Conservation (phyloP, 1,139 yeast genomes). For the Entelexis paramagnoliae region DNA sequence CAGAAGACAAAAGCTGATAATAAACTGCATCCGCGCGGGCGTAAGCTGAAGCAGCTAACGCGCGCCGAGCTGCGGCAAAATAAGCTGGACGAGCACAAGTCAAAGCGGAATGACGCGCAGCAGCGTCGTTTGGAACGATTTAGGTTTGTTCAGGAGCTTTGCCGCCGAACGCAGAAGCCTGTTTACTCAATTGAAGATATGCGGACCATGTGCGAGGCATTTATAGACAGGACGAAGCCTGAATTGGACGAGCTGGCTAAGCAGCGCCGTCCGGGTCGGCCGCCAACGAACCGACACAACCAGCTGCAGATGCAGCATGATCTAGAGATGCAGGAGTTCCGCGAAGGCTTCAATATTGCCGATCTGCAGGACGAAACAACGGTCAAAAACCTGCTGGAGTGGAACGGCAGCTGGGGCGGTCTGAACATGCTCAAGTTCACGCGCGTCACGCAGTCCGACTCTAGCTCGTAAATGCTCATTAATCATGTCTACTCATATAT, state of each 20-base stretch:
- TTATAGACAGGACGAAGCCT: constrained; percentile 56
- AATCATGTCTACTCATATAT: background rate
- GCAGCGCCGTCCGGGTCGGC: constrained; percentile 78
- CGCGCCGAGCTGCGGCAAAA: constrained; percentile 78
- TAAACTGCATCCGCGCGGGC: constrained; percentile 70
- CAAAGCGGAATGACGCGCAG: constrained; percentile 50
- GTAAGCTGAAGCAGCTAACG: constrained; percentile 73
- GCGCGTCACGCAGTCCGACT: constrained; percentile 3
- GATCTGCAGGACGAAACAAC: constrained; percentile 54
- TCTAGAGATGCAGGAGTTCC: constrained; percentile 50
- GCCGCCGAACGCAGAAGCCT: constrained; percentile 34
- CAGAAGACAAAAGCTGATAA: constrained; percentile 48
- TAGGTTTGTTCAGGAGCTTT: constrained; percentile 55
- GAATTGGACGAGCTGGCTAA: constrained; percentile 51
- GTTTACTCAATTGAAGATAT: constrained; percentile 48
- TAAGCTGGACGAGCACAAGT: constrained; percentile 52
- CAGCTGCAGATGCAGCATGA: constrained; percentile 52
- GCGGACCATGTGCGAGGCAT: constrained; percentile 47
- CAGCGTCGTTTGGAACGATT: constrained; percentile 40
- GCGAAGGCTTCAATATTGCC: constrained; percentile 64
- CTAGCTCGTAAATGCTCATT: background rate
- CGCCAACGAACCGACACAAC: constrained; percentile 61
- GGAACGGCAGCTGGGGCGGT: constrained; percentile 86
- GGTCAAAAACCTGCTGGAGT: constrained; percentile 49
- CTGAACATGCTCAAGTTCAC: constrained; percentile 31